These are phyloP conservation scores for Xylaria sp. DNA, from an alignment of 2,329 filamentous ascomycete species.

Conservation along the genomic window DNA sequence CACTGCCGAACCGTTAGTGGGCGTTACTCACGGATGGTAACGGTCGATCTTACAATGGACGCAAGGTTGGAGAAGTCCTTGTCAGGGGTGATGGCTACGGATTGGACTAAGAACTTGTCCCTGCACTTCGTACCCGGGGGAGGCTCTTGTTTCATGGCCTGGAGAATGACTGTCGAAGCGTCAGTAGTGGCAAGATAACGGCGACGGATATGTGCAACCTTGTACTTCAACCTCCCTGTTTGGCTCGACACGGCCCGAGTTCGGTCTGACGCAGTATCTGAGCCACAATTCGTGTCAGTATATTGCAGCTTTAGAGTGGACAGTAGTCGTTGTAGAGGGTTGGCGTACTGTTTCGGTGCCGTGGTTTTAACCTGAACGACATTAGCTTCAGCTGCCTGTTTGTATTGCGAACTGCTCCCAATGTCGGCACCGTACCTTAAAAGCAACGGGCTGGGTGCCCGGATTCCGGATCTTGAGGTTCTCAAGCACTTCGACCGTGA, in stretches of 20 bases:
- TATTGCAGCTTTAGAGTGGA: constrained; percentile 36
- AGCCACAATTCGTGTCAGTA: constrained; percentile 44
- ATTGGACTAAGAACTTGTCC: constrained; percentile 98
- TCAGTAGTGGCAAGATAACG: constrained; percentile 42
- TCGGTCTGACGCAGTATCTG: constrained; percentile 97
- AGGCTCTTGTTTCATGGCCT: constrained; percentile 97
- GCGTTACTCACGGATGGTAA: constrained; percentile 40
- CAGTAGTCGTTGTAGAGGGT: constrained; percentile 36
- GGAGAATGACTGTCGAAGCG: constrained; percentile 77
- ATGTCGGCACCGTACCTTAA: constrained; percentile 67
- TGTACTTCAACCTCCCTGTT: constrained; percentile 91
- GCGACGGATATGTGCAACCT: constrained; percentile 66
- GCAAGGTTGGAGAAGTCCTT: constrained; percentile 85
- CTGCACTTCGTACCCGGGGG: constrained; percentile 87
- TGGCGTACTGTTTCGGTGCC: constrained; percentile 92
- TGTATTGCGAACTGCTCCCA: neutral
- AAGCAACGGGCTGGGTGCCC: constrained; percentile 71
- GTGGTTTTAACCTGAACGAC: constrained; percentile 90
- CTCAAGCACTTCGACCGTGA: constrained; percentile 73
- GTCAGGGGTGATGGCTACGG: constrained; percentile 82
- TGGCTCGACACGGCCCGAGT: constrained; percentile 94
- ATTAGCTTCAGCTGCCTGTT: constrained; percentile 25
- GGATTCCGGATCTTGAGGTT: constrained; percentile 73
- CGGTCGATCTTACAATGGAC: constrained; percentile 72
- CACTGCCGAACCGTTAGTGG: constrained; percentile 66